phyloP scores from a whole-genome alignment of 2,329 filamentous ascomycete species.

The Sporothrix curviconia region DNA sequence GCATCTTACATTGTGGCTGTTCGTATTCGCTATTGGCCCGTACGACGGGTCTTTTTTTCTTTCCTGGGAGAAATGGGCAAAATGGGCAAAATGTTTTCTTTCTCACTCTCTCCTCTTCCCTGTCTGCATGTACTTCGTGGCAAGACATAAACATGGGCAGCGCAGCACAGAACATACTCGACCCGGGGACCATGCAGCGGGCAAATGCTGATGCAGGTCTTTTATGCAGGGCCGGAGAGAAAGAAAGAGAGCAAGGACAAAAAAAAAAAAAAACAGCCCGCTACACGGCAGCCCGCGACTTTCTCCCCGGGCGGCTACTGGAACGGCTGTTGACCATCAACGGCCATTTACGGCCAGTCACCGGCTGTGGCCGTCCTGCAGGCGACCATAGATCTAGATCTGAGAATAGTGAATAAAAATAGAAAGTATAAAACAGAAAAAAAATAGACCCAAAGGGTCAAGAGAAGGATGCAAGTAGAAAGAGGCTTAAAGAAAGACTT shows the following conservation, averaged over 20 bases:
- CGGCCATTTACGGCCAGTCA: background rate
- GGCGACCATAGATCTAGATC: background rate
- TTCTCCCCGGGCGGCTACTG: constrained; percentile 1
- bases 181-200: no score
- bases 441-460: no score
- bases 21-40: constrained; percentile 2
- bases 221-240: background rate
- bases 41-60: no score
- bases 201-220: no score
- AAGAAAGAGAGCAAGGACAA: background rate
- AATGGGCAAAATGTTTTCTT: background rate
- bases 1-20: no score
- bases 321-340: background rate
- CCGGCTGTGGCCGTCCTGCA: background rate
- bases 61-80: no score
- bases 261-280: background rate
- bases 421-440: background rate
- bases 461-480: background rate
- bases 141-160: no score
- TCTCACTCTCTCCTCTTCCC: background rate
- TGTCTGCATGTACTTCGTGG: background rate
- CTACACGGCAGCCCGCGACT: background rate
- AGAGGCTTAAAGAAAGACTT: background rate
- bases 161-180: no score
- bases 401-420: background rate